Percentiles rank a stretch among this genome's conserved stretches.
Evolutionary conservation across 2,329 filamentous ascomycete species (phyloP).

Genomic region (Aspergillus flavus): DNA sequence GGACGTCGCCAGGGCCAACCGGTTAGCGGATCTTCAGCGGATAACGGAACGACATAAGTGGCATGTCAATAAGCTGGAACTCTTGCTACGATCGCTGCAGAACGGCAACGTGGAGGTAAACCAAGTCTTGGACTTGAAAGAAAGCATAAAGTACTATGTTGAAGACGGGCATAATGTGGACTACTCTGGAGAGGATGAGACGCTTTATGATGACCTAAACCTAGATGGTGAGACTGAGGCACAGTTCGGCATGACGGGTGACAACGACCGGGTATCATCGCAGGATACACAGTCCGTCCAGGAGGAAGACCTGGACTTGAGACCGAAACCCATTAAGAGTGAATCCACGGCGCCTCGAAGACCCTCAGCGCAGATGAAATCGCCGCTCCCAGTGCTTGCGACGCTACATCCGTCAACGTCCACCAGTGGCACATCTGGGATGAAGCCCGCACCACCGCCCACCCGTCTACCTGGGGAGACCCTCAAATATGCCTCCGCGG

Average conservation of each 20-base stretch:
- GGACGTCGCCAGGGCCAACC: conserved; percentile 78
- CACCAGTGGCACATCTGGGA: conserved; percentile 58
- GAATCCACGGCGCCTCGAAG: conserved; percentile 67
- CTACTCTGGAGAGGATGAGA: conserved; percentile 85
- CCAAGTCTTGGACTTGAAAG: conserved; percentile 84
- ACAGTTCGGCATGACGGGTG: conserved; percentile 75
- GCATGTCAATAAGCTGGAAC: conserved; percentile 90
- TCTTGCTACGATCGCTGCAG: conserved; percentile 85
- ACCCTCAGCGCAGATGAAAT: conserved; percentile 89
- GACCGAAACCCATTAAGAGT: conserved; percentile 55
- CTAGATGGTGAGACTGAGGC: conserved; percentile 85
- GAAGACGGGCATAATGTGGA: conserved; percentile 85
- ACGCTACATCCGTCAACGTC: conserved; percentile 71
- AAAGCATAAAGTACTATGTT: conserved; percentile 93
- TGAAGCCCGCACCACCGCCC: conserved; percentile 92
- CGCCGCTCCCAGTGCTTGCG: conserved; percentile 86
- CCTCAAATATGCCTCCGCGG: conserved; percentile 94
- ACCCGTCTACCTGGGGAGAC: conserved; percentile 84
- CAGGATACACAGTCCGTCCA: conserved; percentile 92
- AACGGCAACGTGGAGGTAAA: conserved; percentile 89
- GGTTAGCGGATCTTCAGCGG: conserved; percentile 81
- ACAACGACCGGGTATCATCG: conserved; percentile 87
- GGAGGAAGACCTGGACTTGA: conserved; percentile 73
- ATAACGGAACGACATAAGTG: conserved; percentile 92
- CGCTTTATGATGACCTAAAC: conserved; percentile 91